Conservation (phyloP, 2,329 filamentous ascomycete species). For the Xylariaceae sp. region DNA sequence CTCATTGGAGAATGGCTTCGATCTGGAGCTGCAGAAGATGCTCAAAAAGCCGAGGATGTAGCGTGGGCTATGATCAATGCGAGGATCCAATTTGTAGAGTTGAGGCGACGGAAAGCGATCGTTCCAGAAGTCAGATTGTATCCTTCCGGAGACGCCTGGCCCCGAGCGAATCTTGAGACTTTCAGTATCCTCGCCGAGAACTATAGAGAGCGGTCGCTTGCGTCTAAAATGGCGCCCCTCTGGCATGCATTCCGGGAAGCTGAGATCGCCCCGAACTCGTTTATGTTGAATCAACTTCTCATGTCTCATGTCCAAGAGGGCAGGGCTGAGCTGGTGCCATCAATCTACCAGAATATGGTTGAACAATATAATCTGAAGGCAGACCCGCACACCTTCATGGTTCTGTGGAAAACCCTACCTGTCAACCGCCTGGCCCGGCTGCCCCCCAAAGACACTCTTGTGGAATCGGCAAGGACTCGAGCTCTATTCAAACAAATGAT, state of each 20-base stretch:
- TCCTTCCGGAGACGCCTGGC: conserved; percentile 38
- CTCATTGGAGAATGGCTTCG: conserved; percentile 76
- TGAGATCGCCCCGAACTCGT: conserved; percentile 64
- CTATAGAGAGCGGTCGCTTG: conserved; percentile 61
- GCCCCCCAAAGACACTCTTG: conserved; percentile 24
- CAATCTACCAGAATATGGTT: conserved; percentile 54
- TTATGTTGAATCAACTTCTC: conserved; percentile 77
- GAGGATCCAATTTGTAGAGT: conserved; percentile 60
- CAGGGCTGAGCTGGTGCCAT: conserved; percentile 49
- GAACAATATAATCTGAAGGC: conserved; percentile 48
- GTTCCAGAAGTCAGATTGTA: conserved; percentile 28
- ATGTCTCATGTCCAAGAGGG: conserved; percentile 61
- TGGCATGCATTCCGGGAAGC: conserved; percentile 60
- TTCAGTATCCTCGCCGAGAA: conserved; percentile 72
- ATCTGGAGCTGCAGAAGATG: conserved; percentile 49
- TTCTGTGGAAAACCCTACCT: conserved; percentile 59
- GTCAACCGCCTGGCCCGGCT: conserved; percentile 46
- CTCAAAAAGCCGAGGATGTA: conserved; percentile 61
- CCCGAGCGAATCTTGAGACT: conserved; percentile 68
- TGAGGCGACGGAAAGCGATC: conserved; percentile 34
- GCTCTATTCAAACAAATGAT: conserved; percentile 47
- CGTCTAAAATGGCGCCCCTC: conserved; percentile 54
- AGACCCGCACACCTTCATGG: conserved; percentile 65
- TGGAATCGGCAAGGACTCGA: conserved; percentile 36
- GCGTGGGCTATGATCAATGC: conserved; percentile 74